Conservation (phyloP, 495 filamentous ascomycete genomes). For the Penicillium maclennaniae region DNA sequence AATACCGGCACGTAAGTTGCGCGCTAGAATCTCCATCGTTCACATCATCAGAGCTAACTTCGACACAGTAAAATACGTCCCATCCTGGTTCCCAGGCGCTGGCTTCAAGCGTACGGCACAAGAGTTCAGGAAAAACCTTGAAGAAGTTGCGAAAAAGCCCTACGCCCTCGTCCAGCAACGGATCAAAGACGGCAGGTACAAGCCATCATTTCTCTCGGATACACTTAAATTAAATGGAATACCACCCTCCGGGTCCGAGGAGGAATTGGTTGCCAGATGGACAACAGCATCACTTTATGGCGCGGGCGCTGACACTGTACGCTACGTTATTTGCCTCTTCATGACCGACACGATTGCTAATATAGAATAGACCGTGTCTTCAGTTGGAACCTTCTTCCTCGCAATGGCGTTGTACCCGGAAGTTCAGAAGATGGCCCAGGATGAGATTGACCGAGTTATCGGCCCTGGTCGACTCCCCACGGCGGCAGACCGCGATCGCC, state of each 20-base stretch:
- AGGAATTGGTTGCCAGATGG: conserved; percentile 39
- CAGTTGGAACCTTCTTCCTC: conserved; percentile 37
- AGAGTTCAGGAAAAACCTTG: conserved; percentile 23
- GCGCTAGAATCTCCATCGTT: background rate
- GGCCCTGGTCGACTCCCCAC: conserved; percentile 32
- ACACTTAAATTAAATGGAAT: conserved; percentile 22
- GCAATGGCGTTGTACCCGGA: conserved; percentile 45
- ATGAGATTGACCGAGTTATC: conserved; percentile 48
- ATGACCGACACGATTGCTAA: background rate
- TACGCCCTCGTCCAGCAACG: conserved; percentile 44
- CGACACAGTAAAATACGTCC: conserved; percentile 33
- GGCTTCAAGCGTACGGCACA: conserved; percentile 38
- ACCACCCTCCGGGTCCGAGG: conserved; percentile 20
- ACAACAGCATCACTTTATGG: conserved; percentile 49
- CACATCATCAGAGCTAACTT: background rate
- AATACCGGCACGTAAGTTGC: conserved; percentile 24
- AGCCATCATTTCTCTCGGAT: conserved; percentile 38
- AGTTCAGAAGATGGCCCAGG: conserved; percentile 48
- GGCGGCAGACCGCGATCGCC: conserved; percentile 25
- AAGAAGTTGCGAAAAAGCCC: conserved; percentile 27
- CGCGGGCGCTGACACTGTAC: conserved; percentile 54
- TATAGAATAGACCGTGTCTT: conserved; percentile 21
- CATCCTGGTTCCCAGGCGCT: conserved; percentile 48
- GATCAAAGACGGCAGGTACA: conserved; percentile 28
- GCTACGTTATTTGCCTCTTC: background rate